Percentiles rank a stretch among this genome's conserved stretches.
Evolutionary conservation across 495 filamentous ascomycete species (phyloP).

Genomic region (Annulohypoxylon nitens): DNA sequence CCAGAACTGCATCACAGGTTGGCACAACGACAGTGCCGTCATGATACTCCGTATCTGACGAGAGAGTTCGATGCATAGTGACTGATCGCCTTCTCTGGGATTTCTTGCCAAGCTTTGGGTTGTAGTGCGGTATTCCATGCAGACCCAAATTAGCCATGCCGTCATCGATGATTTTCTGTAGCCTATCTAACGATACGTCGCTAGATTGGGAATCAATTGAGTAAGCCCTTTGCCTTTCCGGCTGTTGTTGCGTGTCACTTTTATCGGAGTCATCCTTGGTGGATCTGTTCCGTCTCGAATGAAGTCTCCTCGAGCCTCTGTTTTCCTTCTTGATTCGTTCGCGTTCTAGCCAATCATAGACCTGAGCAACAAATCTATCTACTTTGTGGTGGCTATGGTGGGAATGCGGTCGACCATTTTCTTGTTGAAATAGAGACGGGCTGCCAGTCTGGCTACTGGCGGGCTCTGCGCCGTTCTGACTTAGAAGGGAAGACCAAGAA

Average conservation of each 20-base stretch:
- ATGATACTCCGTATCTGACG: slow-evolving; percentile 85
- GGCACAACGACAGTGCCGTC: slow-evolving; percentile 80
- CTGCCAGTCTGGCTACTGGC: slow-evolving; percentile 44
- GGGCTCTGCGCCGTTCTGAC: slow-evolving; percentile 52
- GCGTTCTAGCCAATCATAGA: slow-evolving; percentile 82
- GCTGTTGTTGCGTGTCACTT: slow-evolving; percentile 31
- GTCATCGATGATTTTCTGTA: slow-evolving; percentile 79
- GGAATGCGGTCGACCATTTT: slow-evolving; percentile 30
- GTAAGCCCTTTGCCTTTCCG: slow-evolving; percentile 49
- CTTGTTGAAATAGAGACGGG: slow-evolving; percentile 50
- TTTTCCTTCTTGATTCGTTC: slow-evolving; percentile 76
- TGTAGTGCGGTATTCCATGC: slow-evolving; percentile 53
- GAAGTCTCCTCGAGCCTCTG: slow-evolving; percentile 59
- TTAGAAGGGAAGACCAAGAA: slow-evolving; percentile 56
- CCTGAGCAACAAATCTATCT: slow-evolving; percentile 74
- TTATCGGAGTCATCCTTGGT: slow-evolving; percentile 38
- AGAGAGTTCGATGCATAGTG: slow-evolving; percentile 55
- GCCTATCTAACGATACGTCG: slow-evolving; percentile 72
- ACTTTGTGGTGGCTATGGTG: slow-evolving; percentile 53
- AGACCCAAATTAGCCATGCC: slow-evolving; percentile 63
- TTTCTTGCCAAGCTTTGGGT: slow-evolving; percentile 51
- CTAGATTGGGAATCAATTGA: slow-evolving; percentile 68
- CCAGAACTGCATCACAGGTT: slow-evolving; percentile 80
- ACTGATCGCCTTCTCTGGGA: slow-evolving; percentile 53
- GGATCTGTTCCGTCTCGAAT: slow-evolving; percentile 47